Base-by-base conservation (phyloP, 768 basidiomycete genomes). In the Dentipellis fragilis region DNA sequence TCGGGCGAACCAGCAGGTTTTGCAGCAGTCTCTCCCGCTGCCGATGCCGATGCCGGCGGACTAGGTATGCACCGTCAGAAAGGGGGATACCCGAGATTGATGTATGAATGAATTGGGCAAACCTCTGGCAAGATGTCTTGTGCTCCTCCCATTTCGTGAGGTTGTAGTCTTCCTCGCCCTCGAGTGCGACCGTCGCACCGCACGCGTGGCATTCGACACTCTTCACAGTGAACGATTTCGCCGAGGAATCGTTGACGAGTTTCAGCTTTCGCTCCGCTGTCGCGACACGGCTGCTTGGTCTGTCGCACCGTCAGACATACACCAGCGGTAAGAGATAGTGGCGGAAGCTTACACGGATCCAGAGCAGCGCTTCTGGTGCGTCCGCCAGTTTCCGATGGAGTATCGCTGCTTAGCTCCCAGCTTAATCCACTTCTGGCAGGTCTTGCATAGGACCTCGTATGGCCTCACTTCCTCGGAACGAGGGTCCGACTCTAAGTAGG, bases 161-260 rank as follows among this genome's bases (percentile, higher is more conserved):
- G 58, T 81, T 78, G 59, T 81, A 87, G 19, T 85, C 80, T n/a
- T 70, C 69, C 29, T 76, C 75, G 3, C 78, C 75, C 22, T 71
- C 73, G 50, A 83, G 65, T 10, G 57, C 59, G 51, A 87, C 70
- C 42, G 62, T 68, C n/a, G 54, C 58, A 36, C 72, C 71, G 66
- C 86, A 89, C 9, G 69, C 63, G 14, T 66, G 66, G 66, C 86
- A 89, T 17, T 74, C 71, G 19, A 86, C 77, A 55, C 66, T 67
- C 37, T 65, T 65, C 0, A 72, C 54, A 7, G 75, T 70, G 63
- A 78, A 83, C 0, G 65, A 62, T 66, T 76, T 79, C 45, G 74
- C 84, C 61, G 82, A 80, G 22, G 78, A 62, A 65, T 88, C 86
- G 59, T 85, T 87, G 35, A 85, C 73, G 57, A 88, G 67, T 53